Evolutionary conservation across 2,329 filamentous ascomycete genomes (phyloP).

Genomic region (Fusarium guadeloupense): DNA sequence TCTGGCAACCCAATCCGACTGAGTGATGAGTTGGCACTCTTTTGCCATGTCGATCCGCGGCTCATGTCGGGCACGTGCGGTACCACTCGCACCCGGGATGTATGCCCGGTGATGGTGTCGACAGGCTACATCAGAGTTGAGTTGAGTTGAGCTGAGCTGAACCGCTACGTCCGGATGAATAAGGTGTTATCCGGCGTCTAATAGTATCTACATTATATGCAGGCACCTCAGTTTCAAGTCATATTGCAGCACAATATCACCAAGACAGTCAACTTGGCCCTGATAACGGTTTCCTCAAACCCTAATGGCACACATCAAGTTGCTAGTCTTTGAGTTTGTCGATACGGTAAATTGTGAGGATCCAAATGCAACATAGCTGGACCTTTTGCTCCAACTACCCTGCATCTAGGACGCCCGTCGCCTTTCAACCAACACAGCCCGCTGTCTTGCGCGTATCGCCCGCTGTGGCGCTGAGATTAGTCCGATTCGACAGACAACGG

Average conservation of each 20-base stretch:
- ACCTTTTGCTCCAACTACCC: slow-evolving; percentile 26
- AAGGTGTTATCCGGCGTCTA: not conserved
- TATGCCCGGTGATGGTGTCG: too few species aligned
- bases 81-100: not conserved
- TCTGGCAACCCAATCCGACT: slow-evolving; percentile 3
- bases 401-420: slow-evolving; percentile 12
- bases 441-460: slow-evolving; percentile 15
- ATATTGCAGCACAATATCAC: not conserved
- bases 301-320: slow-evolving; percentile 1
- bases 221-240: not conserved
- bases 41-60: slow-evolving; percentile 25
- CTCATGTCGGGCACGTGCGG: slow-evolving; percentile 21
- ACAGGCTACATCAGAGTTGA: not conserved
- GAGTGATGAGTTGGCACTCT: slow-evolving; percentile 29
- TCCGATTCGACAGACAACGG: not conserved
- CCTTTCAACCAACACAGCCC: slow-evolving; percentile 7
- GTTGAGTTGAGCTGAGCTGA: not conserved
- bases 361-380: not conserved
- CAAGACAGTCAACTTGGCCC: not conserved
- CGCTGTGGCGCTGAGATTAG: slow-evolving; percentile 3
- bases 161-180: not conserved
- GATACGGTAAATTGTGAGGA: not conserved
- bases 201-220: not conserved
- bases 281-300: not conserved
- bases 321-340: not conserved